These are phyloP conservation scores for Craspedostauros australis DNA, from an alignment of 108 stramenopile genomes.

Conservation along the genomic window DNA sequence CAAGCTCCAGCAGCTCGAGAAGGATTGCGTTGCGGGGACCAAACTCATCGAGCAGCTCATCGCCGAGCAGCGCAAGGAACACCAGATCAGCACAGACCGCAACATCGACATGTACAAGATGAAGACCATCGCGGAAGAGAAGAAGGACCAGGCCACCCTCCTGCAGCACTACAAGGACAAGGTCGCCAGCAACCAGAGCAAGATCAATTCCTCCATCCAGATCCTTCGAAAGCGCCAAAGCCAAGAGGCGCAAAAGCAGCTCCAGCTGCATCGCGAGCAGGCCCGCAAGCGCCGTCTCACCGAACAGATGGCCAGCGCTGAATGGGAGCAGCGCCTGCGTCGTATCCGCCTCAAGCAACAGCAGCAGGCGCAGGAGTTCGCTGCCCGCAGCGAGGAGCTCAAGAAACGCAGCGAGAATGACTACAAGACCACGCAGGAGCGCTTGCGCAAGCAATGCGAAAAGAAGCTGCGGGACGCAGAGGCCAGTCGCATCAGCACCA, in stretches of 20 bases:
- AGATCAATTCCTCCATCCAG: conserved; percentile 44
- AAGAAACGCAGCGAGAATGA: conserved; percentile 41
- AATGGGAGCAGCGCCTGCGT: conserved; percentile 38
- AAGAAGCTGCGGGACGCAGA: conserved; percentile 40
- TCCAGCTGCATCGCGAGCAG: conserved; percentile 43
- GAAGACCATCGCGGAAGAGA: conserved; percentile 35
- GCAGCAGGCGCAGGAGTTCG: conserved; percentile 46
- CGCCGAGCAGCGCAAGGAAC: conserved; percentile 28
- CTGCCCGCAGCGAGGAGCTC: conserved; percentile 39
- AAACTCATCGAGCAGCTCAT: conserved; percentile 37
- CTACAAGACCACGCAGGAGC: conserved; percentile 36
- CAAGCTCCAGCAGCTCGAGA: conserved; percentile 21
- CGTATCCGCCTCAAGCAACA: conserved; percentile 47
- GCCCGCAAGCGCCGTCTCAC: conserved; percentile 28
- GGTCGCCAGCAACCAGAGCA: conserved; percentile 19
- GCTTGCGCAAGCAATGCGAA: conserved; percentile 40
- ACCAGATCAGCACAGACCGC: conserved; percentile 24
- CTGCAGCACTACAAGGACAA: conserved; percentile 27
- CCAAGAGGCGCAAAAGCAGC: conserved; percentile 28
- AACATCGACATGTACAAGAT: conserved; percentile 24
- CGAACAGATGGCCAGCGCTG: conserved; percentile 30
- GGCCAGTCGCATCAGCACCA: conserved; percentile 17
- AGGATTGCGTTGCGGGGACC: conserved; percentile 31
- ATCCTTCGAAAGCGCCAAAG: conserved; percentile 35
- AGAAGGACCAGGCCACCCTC: conserved; percentile 25